Percentiles rank a stretch among this genome's conserved stretches.
phyloP scores from a whole-genome alignment of 2,329 filamentous ascomycete genomes.

The Huntiella abstrusa region DNA sequence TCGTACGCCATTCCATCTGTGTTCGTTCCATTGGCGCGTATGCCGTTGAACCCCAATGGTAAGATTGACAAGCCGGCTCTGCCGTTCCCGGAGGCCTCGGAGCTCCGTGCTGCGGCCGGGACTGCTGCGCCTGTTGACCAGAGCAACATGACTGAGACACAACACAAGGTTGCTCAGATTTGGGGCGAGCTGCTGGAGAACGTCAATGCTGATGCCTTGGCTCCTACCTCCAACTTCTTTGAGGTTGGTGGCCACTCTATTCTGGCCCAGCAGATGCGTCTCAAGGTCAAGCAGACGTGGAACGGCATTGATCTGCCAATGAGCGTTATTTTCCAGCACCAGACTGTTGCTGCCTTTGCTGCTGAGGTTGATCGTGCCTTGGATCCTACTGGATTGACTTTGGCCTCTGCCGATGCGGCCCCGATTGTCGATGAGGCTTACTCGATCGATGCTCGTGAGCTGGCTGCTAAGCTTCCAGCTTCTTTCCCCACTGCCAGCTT shows the following conservation, averaged over 20 bases:
- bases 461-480: constrained; percentile 30
- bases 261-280: constrained; percentile 38
- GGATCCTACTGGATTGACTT: constrained; percentile 14
- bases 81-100: constrained; percentile 40
- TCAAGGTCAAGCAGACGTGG: constrained; percentile 16
- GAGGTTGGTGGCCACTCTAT: constrained; percentile 22
- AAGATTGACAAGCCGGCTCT: constrained; percentile 64
- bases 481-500: constrained; percentile 17
- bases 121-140: constrained; percentile 26
- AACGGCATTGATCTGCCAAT: constrained; percentile 18
- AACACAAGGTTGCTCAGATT: constrained; percentile 13
- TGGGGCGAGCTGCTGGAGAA: constrained; percentile 13
- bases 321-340: constrained; percentile 17
- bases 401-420: constrained; percentile 15
- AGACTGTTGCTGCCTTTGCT: constrained; percentile 17
- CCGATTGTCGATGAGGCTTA: constrained; percentile 23
- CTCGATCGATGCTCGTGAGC: constrained; percentile 30
- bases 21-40: constrained; percentile 18
- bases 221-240: constrained; percentile 21
- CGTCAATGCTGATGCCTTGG: constrained; percentile 12
- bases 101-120: constrained; percentile 10
- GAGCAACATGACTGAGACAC: constrained; percentile 20
- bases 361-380: constrained; percentile 16
- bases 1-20: constrained; percentile 19
- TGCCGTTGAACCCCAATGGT: constrained; percentile 42